Evolutionary conservation across 2,329 filamentous ascomycete genomes (phyloP), one percentile per base, ranked within the genome.

Genomic region (Dothideomycetes sp.): DNA sequence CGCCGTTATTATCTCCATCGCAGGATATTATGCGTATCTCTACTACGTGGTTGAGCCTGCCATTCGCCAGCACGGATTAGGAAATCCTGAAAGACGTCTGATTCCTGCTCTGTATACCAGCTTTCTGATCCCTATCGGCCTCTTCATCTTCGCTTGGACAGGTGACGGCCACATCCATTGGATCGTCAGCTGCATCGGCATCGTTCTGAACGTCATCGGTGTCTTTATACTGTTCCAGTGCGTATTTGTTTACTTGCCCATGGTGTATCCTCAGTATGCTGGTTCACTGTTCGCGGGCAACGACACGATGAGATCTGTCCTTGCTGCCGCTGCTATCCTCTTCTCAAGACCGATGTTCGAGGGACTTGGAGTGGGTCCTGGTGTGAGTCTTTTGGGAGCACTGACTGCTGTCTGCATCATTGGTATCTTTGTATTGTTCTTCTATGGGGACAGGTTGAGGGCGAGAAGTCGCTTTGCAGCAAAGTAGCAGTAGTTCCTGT

Each of bases 201-300:
- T 67, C 12, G 57, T 51, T 5, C 51, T 67, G 42, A 65, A 62
- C 47, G 54, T 55, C 1, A 47, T 52, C 8, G 53, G 53, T 46
- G 53, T 37, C 48, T 65, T 67, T 48, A 49, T 66, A 29, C 47
- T 68, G 11, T 53, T 67, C 45, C 65, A 68, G 50, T 61, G 57
- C 37, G 51, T 64, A 30, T 61, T 62, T 49, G 50, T 63, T 18
- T 64, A 64, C 48, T 48, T 64, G 33, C 58, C 58, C 2, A 40
- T 59, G 29, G 51, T 50, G 2, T 64, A 65, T 44, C 62, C 61
- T 11, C 49, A 54, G 31, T 64, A 63, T 50, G 73, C 73, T 1
- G 74, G 75, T 30, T 70, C 64, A 38, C 58, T 80, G 15, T 78
- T 79, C 50, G 75, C 75, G 1, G 72, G 65, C 3, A 79, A 77